Conservation (phyloP, 306 rosid genomes). For the Biancaea sappan region DNA sequence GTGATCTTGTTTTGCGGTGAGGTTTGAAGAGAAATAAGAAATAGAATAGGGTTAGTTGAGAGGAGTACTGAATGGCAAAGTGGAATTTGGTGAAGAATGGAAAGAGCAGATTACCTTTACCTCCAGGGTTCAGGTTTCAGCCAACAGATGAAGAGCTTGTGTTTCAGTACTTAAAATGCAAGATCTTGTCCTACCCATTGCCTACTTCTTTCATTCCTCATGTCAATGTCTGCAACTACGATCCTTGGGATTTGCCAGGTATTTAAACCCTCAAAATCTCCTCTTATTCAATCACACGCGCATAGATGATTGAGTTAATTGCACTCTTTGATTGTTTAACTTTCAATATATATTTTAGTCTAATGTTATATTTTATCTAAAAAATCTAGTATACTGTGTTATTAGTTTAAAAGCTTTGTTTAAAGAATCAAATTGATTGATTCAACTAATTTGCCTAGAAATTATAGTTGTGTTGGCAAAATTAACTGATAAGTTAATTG, state of each 20-base stretch:
- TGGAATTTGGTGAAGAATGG: conserved; percentile 58
- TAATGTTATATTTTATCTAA: too few species aligned
- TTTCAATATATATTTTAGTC: too few species aligned
- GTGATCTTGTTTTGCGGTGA: too few species aligned
- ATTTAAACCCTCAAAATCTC: background rate
- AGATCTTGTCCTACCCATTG: conserved; percentile 68
- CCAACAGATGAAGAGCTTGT: conserved; percentile 95
- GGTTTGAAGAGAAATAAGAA: background rate
- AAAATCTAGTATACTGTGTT: too few species aligned
- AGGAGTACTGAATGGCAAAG: conserved; percentile 54
- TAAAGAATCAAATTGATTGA: too few species aligned
- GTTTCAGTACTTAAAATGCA: conserved; percentile 77
- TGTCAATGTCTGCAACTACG: conserved; percentile 62
- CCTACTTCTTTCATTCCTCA: conserved; percentile 89
- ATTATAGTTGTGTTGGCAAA: too few species aligned
- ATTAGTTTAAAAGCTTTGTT: too few species aligned
- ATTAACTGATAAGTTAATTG: too few species aligned
- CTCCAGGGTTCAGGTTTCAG: conserved; percentile 95
- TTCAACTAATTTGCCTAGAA: too few species aligned
- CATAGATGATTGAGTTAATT: too few species aligned
- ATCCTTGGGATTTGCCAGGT: conserved; percentile 98
- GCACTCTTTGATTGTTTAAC: too few species aligned
- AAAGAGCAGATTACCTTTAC: conserved; percentile 72
- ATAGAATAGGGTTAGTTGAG: too few species aligned
- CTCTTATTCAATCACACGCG: background rate